Conservation (phyloP, 2,329 filamentous ascomycete species). For the Lomentospora prolificans region DNA sequence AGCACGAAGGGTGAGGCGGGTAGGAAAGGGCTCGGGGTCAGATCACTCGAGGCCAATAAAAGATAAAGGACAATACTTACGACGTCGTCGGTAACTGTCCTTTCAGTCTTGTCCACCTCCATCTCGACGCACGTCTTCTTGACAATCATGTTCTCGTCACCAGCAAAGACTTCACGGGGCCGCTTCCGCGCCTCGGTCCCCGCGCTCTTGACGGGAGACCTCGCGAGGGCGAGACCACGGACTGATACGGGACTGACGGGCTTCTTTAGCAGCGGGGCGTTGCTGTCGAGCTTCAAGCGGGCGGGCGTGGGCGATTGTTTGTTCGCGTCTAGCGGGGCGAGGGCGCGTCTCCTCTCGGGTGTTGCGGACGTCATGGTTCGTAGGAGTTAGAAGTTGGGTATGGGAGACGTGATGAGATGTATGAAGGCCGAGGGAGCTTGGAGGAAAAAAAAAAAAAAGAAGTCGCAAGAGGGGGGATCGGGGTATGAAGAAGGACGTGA, state of each 20-base stretch:
- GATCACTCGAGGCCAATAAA: too few relatives aligned
- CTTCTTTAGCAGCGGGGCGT: constrained; percentile 6
- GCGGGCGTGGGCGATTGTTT: constrained; percentile 9
- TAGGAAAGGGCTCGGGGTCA: not conserved
- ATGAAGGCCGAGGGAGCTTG: not conserved
- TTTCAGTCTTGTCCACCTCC: not conserved
- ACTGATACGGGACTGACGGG: not conserved
- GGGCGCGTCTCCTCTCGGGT: constrained; percentile 12
- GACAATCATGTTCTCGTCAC: constrained; percentile 3
- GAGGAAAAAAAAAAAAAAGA: not conserved
- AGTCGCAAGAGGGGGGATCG: not conserved
- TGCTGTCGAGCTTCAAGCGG: constrained; percentile 9
- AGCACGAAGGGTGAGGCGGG: not conserved
- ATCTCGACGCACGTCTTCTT: constrained; percentile 4
- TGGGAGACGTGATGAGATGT: not conserved
- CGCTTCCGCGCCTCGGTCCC: constrained; percentile 1
- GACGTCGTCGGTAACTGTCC: not conserved
- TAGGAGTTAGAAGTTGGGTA: not conserved
- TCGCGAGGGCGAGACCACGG: not conserved
- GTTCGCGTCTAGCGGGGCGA: constrained; percentile 11
- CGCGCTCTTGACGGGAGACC: constrained; percentile 6
- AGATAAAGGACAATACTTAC: not conserved
- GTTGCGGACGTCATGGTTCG: constrained; percentile 7
- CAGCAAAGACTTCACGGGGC: not conserved
- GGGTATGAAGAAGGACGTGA: not conserved